Conservation (phyloP, 441 rosid genomes). For the Euphorbia schlechtendalii region DNA sequence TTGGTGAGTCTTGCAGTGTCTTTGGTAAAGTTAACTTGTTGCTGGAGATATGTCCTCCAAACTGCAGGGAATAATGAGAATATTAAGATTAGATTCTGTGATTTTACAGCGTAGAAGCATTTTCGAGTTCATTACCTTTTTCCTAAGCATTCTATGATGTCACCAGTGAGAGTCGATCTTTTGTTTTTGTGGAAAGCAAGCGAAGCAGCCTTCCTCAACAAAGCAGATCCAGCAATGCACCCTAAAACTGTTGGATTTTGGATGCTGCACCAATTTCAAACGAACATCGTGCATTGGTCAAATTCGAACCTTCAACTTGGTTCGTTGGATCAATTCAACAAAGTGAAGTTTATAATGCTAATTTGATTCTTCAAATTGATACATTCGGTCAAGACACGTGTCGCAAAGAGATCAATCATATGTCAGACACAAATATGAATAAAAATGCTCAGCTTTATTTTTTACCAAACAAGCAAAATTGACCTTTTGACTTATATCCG, state of each 20-base stretch:
- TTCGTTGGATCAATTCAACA: too few species aligned
- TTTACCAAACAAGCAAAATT: too few species aligned
- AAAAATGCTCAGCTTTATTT: too few species aligned
- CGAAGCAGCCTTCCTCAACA: constrained; percentile 79
- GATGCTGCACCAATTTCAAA: constrained; percentile 24
- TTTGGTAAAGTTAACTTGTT: constrained; percentile 16
- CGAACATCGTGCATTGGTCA: not conserved
- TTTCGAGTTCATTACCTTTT: constrained; percentile 39
- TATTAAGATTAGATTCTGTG: not conserved
- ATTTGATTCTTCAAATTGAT: not conserved
- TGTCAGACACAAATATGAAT: too few species aligned
- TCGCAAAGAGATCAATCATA: too few species aligned
- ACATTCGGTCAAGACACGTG: too few species aligned
- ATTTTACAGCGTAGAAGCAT: not conserved
- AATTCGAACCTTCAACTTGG: too few species aligned
- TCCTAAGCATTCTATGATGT: constrained; percentile 71
- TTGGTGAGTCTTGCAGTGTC: not conserved
- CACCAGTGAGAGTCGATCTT: constrained; percentile 79
- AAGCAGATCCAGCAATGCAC: constrained; percentile 77
- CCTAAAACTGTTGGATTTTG: constrained; percentile 61
- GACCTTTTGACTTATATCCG: too few species aligned
- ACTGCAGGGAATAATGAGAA: constrained; percentile 31
- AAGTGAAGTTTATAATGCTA: not conserved
- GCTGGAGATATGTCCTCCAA: constrained; percentile 77
- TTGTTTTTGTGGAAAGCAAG: constrained; percentile 57